Conservation (phyloP, 305 asterid species). For the Fraxinus ornus region DNA sequence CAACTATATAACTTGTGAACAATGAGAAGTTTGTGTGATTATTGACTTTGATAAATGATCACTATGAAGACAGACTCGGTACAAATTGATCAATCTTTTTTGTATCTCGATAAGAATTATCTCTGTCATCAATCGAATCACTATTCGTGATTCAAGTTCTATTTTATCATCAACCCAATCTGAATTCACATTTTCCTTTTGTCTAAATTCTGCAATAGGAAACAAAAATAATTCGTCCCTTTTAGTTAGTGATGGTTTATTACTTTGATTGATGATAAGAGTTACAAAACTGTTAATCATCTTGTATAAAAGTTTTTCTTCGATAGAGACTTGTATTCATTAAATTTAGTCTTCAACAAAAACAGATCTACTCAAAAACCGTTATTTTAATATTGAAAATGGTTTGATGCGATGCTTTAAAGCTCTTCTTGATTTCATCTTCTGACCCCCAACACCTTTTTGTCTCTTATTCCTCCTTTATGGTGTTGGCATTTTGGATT, state of each 20-base stretch:
- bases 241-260: not conserved
- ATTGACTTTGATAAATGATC: not conserved
- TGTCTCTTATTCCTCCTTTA: not conserved
- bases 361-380: not conserved
- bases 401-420: not conserved
- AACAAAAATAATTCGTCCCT: not conserved
- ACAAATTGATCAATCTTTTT: not conserved
- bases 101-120: not conserved
- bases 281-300: not conserved
- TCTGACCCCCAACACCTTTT: not conserved
- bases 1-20: slow-evolving; percentile 30
- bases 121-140: not conserved
- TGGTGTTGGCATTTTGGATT: not conserved
- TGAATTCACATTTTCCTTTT: not conserved
- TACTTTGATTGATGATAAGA: not conserved
- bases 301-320: not conserved
- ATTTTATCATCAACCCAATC: not conserved
- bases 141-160: not conserved
- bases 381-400: not conserved
- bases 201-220: not conserved
- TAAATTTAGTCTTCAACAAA: not conserved
- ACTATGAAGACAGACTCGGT: not conserved
- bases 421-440: not conserved
- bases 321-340: not conserved
- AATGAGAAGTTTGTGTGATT: not conserved